Evolutionary conservation across 495 filamentous ascomycete species (phyloP), one percentile per base, ranked within the genome.

Genomic region (Aspergillus diversus): DNA sequence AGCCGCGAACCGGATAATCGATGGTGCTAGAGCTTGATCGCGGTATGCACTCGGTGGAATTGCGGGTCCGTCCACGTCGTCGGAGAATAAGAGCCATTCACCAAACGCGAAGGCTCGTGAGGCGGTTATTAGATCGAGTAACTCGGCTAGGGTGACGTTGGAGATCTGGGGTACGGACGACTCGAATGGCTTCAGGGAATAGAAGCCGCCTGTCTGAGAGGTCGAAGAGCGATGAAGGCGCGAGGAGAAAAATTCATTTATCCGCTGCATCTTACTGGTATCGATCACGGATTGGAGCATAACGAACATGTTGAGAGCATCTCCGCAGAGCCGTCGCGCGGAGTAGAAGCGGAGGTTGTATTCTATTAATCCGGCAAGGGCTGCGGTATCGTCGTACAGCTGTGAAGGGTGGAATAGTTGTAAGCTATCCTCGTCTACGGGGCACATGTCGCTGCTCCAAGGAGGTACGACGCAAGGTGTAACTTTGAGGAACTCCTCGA

Each of bases 1-100:
- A 31, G 78, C 72, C 6, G 85, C 87, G 65, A 86, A 88, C 8
- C 84, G 80, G 15, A 89, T 66, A 31, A 90, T 75, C 2, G 85
- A 77, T n/a, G 85, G 81, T 5, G 83, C 78, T 32, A 90, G 59
- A 33, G 64, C 69, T 16, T 78, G 79, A 50, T 84, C 67, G 1
- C 69, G 64, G 65, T 89, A 90, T 34, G 77, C 60, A 31, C 61
- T 63, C 6, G 63, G 58, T 47, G 77, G 70, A n/a, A 90, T 83
- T 0, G 83, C 32, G 32, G 84, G 84, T 5, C 85, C 86, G 67
- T 89, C 86, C 3, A 85, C 59, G 54, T 85, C 85, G 34, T 80
- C 61, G 9, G 80, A 80, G 62, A 80, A 80, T 0, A 90, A 70
- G 7, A 90, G 72, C 81, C 81, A 87, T 16, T 78, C 71, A 15